Evolutionary conservation across 75 land plant species (phyloP).

Genomic region (Pseudotsuga menziesii): DNA sequence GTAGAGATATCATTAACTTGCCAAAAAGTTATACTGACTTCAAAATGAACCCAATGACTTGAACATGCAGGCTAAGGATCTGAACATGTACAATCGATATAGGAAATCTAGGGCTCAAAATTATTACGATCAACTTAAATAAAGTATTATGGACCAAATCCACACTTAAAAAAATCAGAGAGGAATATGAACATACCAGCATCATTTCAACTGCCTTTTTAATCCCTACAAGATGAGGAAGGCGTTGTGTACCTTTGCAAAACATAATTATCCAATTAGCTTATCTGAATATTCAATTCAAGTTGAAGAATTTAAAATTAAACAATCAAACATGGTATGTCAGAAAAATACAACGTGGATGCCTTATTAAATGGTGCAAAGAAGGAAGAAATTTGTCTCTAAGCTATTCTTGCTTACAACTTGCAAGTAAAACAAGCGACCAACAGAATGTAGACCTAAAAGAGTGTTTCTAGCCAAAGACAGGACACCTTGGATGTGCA

Average conservation of each 20-base stretch:
- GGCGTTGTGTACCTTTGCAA: constrained; percentile 81
- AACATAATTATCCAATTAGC: constrained; percentile 4
- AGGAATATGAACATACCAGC: constrained; percentile 53
- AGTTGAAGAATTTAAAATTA: background rate
- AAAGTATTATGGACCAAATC: background rate
- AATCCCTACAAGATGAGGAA: constrained; percentile 92
- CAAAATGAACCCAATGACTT: background rate
- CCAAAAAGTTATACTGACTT: background rate
- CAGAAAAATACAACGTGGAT: background rate
- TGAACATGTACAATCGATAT: background rate
- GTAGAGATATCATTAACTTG: background rate
- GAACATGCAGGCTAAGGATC: background rate
- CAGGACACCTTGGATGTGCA: too few species aligned
- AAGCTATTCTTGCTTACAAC: background rate
- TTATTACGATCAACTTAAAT: background rate
- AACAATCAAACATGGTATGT: background rate
- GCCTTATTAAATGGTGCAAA: background rate
- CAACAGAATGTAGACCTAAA: too few species aligned
- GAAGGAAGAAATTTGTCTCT: background rate
- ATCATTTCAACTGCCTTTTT: constrained; percentile 90
- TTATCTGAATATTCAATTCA: background rate
- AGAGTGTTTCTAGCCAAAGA: too few species aligned
- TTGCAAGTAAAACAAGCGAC: background rate
- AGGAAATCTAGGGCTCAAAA: too few species aligned
- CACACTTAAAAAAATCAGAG: background rate